Evolutionary conservation across 768 basidiomycete genomes (phyloP), one percentile per base, ranked within the genome.

Genomic region (Leccinum incarnatum): DNA sequence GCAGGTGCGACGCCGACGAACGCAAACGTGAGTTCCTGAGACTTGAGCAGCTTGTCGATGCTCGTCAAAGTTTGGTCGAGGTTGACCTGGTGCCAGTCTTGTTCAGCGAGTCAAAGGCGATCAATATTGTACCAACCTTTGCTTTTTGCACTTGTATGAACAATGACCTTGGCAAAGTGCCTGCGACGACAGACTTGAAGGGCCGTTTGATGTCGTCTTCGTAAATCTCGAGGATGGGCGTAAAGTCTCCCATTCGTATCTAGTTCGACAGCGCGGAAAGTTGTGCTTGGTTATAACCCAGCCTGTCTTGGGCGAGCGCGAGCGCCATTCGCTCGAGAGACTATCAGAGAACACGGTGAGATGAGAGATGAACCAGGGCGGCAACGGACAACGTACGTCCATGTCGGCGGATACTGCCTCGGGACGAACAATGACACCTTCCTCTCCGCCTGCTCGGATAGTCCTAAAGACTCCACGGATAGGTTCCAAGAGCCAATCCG

Each of bases 1-100:
- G 90, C 88, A 9, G 96, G 96, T 0, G 96, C 95, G 15, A 98
- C 89, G 63, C 95, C 95, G 59, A 98, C 94, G 67, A 98, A 98
- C 5, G 91, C 96, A 66, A 99, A 99, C 1, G 94, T 97, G 47
- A 97, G 78, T 69, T 96, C 93, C 74, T 97, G 95, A 1, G 93
- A 95, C 64, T 89, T 93, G 62, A 98, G 85, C 55, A 98, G 78
- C 68, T 89, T 93, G 73, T 98, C 96, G 63, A 98, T 95, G 6
- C 95, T 95, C 9, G 86, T 78, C 45, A 98, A 78, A 0, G 95
- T 89, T 72, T 95, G 86, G 62, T 95, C 91, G 54, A 97, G 85
- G 72, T 98, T 96, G 58, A 95, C 93, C 91, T 94, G 63, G 11
- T 37, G 27, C 52, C 37, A 21, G 37, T 53, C 56, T 34, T 47